Evolutionary conservation across 805 yeast species (phyloP).

Genomic region (Isabelozyma rhagii): DNA sequence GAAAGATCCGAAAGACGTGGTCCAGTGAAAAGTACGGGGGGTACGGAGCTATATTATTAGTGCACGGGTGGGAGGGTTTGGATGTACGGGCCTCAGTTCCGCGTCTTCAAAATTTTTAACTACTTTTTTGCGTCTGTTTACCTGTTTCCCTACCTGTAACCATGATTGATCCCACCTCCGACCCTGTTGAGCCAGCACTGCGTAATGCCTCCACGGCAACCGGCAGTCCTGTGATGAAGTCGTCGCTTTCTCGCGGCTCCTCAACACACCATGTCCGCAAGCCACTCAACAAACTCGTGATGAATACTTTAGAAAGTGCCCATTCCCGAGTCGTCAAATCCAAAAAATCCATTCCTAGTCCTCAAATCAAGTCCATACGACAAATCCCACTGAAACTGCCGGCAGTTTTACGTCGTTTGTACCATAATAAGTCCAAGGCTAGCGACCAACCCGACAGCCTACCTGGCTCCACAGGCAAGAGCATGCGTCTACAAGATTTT

Average conservation of each 20-base stretch:
- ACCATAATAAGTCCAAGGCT: background rate
- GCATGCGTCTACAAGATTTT: constrained; percentile 54
- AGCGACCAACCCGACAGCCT: background rate
- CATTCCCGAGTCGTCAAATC: background rate
- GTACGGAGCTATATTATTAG: background rate
- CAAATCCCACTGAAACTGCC: background rate
- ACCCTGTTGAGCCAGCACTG: background rate
- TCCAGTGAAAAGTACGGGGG: too few relatives aligned
- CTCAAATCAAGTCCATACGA: background rate
- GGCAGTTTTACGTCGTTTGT: background rate
- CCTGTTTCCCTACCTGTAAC: background rate
- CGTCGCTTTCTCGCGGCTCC: background rate
- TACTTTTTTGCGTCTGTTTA: background rate
- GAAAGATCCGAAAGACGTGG: too few relatives aligned
- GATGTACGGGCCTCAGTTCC: background rate
- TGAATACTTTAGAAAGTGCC: constrained; percentile 9
- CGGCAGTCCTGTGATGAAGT: background rate
- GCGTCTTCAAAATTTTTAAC: background rate
- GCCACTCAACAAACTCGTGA: constrained; percentile 12
- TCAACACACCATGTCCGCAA: constrained; percentile 1
- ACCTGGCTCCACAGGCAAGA: background rate
- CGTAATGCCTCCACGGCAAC: background rate
- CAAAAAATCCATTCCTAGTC: background rate
- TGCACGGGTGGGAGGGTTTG: background rate
- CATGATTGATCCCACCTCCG: too few relatives aligned